A percentile compares a stretch with the other conserved stretches of the same genome.
Conservation (phyloP, 768 basidiomycete genomes). For the Lactarius sp. region DNA sequence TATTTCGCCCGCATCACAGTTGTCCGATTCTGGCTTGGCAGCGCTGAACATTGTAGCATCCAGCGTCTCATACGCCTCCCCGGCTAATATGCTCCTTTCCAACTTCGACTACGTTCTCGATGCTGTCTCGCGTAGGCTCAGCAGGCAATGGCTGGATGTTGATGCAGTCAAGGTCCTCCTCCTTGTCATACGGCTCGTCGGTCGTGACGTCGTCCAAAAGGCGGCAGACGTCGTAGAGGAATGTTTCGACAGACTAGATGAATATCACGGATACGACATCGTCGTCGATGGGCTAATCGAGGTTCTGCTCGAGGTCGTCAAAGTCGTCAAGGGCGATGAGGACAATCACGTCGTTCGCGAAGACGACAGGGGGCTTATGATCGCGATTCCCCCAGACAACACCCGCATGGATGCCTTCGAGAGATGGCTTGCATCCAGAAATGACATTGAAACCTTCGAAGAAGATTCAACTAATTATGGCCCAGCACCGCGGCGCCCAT, state of each 20-base stretch:
- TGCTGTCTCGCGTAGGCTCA: slow-evolving; percentile 78
- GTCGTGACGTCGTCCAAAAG: slow-evolving; percentile 77
- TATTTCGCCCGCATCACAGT: slow-evolving; percentile 61
- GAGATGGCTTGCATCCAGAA: slow-evolving; percentile 57
- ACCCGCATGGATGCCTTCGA: slow-evolving; percentile 50
- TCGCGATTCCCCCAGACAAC: slow-evolving; percentile 27
- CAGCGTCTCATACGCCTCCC: slow-evolving; percentile 83
- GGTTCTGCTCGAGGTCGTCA: slow-evolving; percentile 80
- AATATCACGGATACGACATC: slow-evolving; percentile 88
- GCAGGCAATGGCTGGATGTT: slow-evolving; percentile 74
- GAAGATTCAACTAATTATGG: slow-evolving; percentile 49
- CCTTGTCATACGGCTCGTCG: slow-evolving; percentile 81
- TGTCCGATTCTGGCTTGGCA: slow-evolving; percentile 72
- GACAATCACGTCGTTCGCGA: slow-evolving; percentile 27
- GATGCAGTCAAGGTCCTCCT: slow-evolving; percentile 86
- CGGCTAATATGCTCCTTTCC: slow-evolving; percentile 81
- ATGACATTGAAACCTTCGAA: slow-evolving; percentile 33
- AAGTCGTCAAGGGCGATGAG: slow-evolving; percentile 61
- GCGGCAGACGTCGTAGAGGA: slow-evolving; percentile 96
- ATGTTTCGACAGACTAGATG: slow-evolving; percentile 94
- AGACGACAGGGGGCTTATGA: slow-evolving; percentile 10
- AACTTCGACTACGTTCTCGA: slow-evolving; percentile 98
- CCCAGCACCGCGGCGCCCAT: slow-evolving; percentile 53
- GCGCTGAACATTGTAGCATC: slow-evolving; percentile 66
- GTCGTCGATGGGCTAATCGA: slow-evolving; percentile 85